These are phyloP conservation scores for Fusarium begoniae DNA, from an alignment of 2,329 filamentous ascomycete species.

Conservation along the genomic window DNA sequence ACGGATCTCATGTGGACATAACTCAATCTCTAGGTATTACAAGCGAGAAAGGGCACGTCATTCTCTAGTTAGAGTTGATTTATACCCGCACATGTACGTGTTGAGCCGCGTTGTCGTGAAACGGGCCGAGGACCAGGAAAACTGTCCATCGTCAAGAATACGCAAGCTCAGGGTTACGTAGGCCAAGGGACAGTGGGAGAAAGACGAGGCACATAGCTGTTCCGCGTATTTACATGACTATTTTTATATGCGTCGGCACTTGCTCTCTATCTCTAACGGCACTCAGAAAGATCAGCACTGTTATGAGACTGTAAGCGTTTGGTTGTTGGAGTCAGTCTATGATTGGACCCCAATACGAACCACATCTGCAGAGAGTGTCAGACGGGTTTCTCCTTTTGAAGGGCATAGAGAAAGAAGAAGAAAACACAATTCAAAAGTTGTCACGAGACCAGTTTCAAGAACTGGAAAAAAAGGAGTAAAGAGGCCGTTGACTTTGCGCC, in stretches of 20 bases:
- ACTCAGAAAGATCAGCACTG: background rate
- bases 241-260: background rate
- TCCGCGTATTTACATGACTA: background rate
- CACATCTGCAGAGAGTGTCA: background rate
- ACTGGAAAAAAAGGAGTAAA: background rate
- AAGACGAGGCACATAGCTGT: background rate
- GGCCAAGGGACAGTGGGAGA: constrained; percentile 5
- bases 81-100: constrained; percentile 5
- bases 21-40: constrained; percentile 22
- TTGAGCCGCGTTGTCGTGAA: constrained; percentile 28
- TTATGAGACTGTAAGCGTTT: background rate
- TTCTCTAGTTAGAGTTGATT: background rate
- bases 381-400: background rate
- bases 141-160: background rate
- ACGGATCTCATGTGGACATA: constrained; percentile 20
- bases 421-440: background rate
- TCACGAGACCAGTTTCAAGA: background rate
- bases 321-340: background rate
- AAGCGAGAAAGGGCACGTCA: constrained; percentile 27
- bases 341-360: background rate
- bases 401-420: background rate
- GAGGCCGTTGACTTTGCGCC: constrained; percentile 5
- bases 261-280: background rate
- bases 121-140: constrained; percentile 11
- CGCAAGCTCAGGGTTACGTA: constrained; percentile 13